Conservation (phyloP, 2,329 filamentous ascomycete species). For the Aureobasidium sp. region DNA sequence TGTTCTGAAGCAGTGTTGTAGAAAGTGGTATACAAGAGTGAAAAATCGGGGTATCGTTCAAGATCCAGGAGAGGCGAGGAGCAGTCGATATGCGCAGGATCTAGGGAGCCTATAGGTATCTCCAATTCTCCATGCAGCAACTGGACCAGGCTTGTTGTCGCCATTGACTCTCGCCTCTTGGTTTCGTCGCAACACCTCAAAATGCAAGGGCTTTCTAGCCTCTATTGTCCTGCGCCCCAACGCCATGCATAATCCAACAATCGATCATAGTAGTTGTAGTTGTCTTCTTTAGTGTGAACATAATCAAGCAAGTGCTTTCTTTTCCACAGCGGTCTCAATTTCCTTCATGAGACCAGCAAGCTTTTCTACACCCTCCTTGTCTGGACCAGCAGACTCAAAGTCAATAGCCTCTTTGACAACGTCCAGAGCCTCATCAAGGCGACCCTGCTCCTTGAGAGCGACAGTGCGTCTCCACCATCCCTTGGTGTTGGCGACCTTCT, state of each 20-base stretch:
- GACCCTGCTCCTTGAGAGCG: slow-evolving; percentile 84
- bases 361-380: slow-evolving; percentile 21
- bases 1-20: not conserved
- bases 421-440: slow-evolving; percentile 70
- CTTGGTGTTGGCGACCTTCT: slow-evolving; percentile 81
- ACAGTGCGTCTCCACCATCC: slow-evolving; percentile 85
- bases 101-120: not conserved
- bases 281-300: not conserved
- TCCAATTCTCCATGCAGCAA: not conserved
- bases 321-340: slow-evolving; percentile 12
- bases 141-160: not conserved
- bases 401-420: slow-evolving; percentile 74
- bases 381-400: slow-evolving; percentile 58
- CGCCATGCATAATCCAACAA: slow-evolving; percentile 6
- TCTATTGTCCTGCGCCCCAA: not conserved
- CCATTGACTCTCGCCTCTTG: not conserved
- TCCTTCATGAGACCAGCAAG: slow-evolving; percentile 14
- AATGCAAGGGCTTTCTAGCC: slow-evolving; percentile 1
- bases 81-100: not conserved
- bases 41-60: not conserved
- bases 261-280: not conserved
- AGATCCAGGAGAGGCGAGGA: not conserved
- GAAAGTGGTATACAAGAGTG: not conserved
- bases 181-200: not conserved
- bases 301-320: slow-evolving; percentile 8